Evolutionary conservation across 176 grass and related monocot species (phyloP), one percentile per base, ranked within the genome.

Genomic region (Microstegium vimineum): DNA sequence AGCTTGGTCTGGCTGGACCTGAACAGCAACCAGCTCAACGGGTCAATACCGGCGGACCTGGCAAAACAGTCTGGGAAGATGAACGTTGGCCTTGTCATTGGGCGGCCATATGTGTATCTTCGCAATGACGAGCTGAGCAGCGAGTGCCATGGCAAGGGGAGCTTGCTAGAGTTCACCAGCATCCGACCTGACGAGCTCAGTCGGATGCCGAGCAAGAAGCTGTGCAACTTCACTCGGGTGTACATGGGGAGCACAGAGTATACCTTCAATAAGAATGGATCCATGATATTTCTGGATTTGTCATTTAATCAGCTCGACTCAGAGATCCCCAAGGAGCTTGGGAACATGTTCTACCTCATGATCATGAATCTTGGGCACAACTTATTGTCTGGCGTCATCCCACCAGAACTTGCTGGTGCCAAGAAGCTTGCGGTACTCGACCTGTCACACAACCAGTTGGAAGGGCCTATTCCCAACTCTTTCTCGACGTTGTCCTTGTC

Each of bases 291-390:
- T 61, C 83, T 97, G 10, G 94, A 97, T 77, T 89, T 97, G 79
- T 97, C 94, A 8, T 94, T 87, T 41, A 97, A 97, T 87, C 87
- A 94, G 77, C 88, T 97, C 0, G 71, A 87, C n/a, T 93, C 86
- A 0, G 73, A 51, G 41, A 97, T 97, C 80, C 92, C 94, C 0
- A 85, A 88, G 81, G 92, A 97, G 88, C 66, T 97, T 16, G 92
- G 94, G 15, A 75, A 18, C 74, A 92, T 97, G 94, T 97, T 34
- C 76, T 97, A 97, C 78, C 89, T 97, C 77, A 89, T 94, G 94
- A 97, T 97, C 63, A 82, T 97, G 77, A 97, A 97, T 86, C 90
- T 97, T 8, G 90, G 92, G 59, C 94, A 97, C 78, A 97, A 97
- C 49, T 61, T 89, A 7, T 73, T 97, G 38, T 94, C 92, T 3